Percentiles rank a stretch among this genome's conserved stretches.
Evolutionary conservation across 805 yeast species (phyloP).

Genomic region (Lachancea lanzarotensis): DNA sequence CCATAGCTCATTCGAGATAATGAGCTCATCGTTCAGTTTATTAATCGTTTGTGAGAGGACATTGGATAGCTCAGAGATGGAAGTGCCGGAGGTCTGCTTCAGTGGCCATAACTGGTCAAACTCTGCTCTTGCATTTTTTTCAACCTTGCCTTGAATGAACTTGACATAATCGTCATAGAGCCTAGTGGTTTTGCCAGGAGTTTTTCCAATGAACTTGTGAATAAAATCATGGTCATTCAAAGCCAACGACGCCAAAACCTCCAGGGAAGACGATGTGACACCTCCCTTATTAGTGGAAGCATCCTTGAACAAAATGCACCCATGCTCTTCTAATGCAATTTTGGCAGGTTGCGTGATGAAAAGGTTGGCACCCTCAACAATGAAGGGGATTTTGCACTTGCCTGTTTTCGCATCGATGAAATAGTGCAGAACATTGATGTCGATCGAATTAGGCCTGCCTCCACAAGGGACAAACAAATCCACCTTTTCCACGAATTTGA

Average conservation of each 20-base stretch:
- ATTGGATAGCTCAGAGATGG: slow-evolving; percentile 69
- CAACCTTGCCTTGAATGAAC: slow-evolving; percentile 72
- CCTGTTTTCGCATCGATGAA: slow-evolving; percentile 74
- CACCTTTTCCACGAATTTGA: slow-evolving; percentile 56
- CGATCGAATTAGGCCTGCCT: slow-evolving; percentile 96
- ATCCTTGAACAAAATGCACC: slow-evolving; percentile 84
- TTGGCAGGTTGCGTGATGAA: slow-evolving; percentile 94
- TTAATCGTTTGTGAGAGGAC: slow-evolving; percentile 76
- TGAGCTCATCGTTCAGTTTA: slow-evolving; percentile 77
- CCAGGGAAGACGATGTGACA: slow-evolving; percentile 93
- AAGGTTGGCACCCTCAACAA: slow-evolving; percentile 96
- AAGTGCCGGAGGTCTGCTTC: slow-evolving; percentile 53
- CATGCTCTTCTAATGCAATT: slow-evolving; percentile 76
- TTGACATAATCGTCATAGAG: slow-evolving; percentile 80
- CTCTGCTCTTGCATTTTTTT: slow-evolving; percentile 73
- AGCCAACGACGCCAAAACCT: slow-evolving; percentile 89
- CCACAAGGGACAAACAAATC: slow-evolving; percentile 97
- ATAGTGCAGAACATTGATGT: slow-evolving; percentile 68
- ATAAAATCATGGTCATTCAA: slow-evolving; percentile 81
- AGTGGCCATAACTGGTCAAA: slow-evolving; percentile 83
- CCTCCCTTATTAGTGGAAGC: slow-evolving; percentile 98
- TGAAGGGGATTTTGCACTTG: slow-evolving; percentile 69
- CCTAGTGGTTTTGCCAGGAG: slow-evolving; percentile 48
- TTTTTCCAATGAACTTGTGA: slow-evolving; percentile 58
- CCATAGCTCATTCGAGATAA: slow-evolving; percentile 78